Percentiles rank a stretch among this genome's conserved stretches.
Evolutionary conservation across 202 grass and related monocot genomes (phyloP).

Genomic region (Zizania palustris): DNA sequence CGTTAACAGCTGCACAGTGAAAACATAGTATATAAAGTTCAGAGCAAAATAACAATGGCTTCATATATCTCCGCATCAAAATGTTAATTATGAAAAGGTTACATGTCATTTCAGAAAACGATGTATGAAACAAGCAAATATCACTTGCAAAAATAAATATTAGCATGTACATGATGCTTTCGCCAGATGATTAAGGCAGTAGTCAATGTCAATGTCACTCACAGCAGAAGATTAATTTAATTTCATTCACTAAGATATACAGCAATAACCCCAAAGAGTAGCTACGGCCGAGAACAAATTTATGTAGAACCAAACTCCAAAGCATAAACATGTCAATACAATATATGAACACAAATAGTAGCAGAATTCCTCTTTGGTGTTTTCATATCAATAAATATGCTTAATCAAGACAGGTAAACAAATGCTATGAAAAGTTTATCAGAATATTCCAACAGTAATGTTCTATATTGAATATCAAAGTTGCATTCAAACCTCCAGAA

Average conservation of each 20-base stretch:
- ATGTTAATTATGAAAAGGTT: conserved; percentile 17
- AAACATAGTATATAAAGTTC: conserved; percentile 40
- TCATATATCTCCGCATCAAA: conserved; percentile 22
- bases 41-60: conserved; percentile 21
- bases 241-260: conserved; percentile 13
- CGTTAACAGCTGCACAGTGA: conserved; percentile 67
- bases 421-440: conserved; percentile 7
- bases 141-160: background rate
- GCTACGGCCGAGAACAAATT: conserved; percentile 24
- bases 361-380: background rate
- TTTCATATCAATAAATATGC: background rate
- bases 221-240: too few relatives aligned
- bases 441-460: background rate
- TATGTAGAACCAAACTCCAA: conserved; percentile 11
- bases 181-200: background rate
- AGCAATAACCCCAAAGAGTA: conserved; percentile 26
- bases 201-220: background rate
- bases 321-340: conserved; percentile 8
- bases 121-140: background rate
- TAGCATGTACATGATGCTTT: background rate
- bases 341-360: background rate
- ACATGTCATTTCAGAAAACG: conserved; percentile 15
- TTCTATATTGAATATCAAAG: background rate
- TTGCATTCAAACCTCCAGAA: background rate
- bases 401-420: conserved; percentile 2